Base-by-base conservation (phyloP, 2,329 filamentous ascomycete species). In the Fusarium sp. region DNA sequence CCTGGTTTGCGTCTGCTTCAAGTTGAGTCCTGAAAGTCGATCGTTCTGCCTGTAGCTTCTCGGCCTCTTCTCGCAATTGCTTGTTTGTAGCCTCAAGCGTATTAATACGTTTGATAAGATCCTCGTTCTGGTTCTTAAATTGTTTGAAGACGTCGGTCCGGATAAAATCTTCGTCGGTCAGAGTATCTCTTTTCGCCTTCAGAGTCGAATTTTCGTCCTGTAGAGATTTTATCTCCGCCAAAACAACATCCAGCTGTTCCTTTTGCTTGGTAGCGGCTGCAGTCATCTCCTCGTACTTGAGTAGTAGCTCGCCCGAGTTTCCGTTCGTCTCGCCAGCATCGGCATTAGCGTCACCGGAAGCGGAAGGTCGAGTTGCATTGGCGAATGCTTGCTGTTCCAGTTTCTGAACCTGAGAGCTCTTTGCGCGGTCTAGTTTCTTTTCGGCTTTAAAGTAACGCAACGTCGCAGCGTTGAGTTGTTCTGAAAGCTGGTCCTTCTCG, bases 391-490 rank as follows among this genome's bases (percentile, higher is more conserved):
- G 93, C 74, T 93, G 92, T 78, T 98, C 96, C 62, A 99, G 81
- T 77, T 97, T 97, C 65, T 94, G 92, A 2, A 97, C 94, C 59
- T 97, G 94, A 16, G 89, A 83, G 76, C 96, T 99, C 79, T 93
- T 95, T 26, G 91, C 88, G 42, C 96, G 89, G 77, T 99, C 96
- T 53, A 98, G 84, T 77, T 94, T 96, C 83, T 97, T 97, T 78
- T 99, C 96, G 0, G 96, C 96, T 72, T 97, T 92, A 83, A 98
- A 93, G 76, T 97, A 98, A 69, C 96, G 89, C 62, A 97, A 84
- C 7, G 94, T 97, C 16, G 95, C 96, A 34, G 89, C 91, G 76
- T 98, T 95, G 20, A 98, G 84, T 66, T 95, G 91, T 74, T 96
- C 92, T 46, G 93, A 93, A 5, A 97, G 84, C 72, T 92, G 89